Evolutionary conservation across 768 basidiomycete genomes (phyloP).

Genomic region (Mycena alexandri): DNA sequence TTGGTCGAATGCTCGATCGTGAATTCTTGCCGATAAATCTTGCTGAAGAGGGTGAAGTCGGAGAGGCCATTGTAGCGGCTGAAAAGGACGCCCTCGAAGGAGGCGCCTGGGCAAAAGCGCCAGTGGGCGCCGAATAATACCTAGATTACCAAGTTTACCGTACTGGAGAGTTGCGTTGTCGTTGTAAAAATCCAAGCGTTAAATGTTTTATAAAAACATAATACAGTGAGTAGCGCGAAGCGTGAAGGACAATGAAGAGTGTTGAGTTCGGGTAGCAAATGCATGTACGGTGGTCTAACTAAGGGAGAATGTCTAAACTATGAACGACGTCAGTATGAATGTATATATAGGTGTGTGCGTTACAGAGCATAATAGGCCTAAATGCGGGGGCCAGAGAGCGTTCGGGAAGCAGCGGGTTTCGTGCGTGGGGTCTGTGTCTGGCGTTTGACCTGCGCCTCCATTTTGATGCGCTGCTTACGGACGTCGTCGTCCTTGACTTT

Average conservation of each 20-base stretch:
- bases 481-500: slow-evolving; percentile 87
- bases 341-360: slow-evolving; percentile 1
- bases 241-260: slow-evolving; percentile 9
- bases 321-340: slow-evolving; percentile 16
- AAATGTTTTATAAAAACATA: slow-evolving; percentile 1
- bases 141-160: too few relatives aligned
- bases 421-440: slow-evolving; percentile 59
- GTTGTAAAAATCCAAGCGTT: too few relatives aligned
- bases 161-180: too few relatives aligned
- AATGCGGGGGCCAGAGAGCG: slow-evolving; percentile 44
- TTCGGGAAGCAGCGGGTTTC: slow-evolving; percentile 39
- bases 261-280: slow-evolving; percentile 14
- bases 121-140: background rate
- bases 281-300: slow-evolving; percentile 19
- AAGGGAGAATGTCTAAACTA: slow-evolving; percentile 21
- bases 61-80: slow-evolving; percentile 58
- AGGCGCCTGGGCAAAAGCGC: slow-evolving; percentile 54
- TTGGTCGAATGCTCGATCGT: slow-evolving; percentile 63
- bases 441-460: slow-evolving; percentile 79
- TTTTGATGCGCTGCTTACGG: slow-evolving; percentile 79
- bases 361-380: slow-evolving; percentile 12
- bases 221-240: slow-evolving; percentile 32
- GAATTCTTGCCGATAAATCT: slow-evolving; percentile 60
- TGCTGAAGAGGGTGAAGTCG: slow-evolving; percentile 59
- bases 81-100: slow-evolving; percentile 59